Percentiles rank a stretch among this genome's conserved stretches.
phyloP scores from a whole-genome alignment of 495 filamentous ascomycete genomes.

The Hyaloscypha bicolor region DNA sequence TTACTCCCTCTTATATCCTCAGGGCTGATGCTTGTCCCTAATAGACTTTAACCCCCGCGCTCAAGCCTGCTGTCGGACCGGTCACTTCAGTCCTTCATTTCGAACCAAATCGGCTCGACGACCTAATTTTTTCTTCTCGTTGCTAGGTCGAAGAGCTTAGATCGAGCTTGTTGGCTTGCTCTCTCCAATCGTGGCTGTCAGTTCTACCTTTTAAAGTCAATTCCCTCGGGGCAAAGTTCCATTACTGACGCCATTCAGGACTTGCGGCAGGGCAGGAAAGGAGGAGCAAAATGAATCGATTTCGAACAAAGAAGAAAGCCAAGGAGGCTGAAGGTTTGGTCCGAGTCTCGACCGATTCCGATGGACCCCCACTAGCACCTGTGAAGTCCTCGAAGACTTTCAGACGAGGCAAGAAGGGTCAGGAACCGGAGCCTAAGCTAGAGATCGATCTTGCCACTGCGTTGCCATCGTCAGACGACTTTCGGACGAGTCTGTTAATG shows the following conservation, averaged over 20 bases:
- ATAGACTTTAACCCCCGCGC: constrained; percentile 14
- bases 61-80: background rate
- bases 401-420: constrained; percentile 57
- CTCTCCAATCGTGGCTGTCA: constrained; percentile 24
- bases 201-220: background rate
- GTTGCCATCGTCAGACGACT: constrained; percentile 83
- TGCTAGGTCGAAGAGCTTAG: constrained; percentile 23
- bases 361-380: constrained; percentile 42
- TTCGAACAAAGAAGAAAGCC: constrained; percentile 69
- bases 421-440: constrained; percentile 56
- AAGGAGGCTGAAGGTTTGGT: constrained; percentile 54
- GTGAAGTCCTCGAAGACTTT: constrained; percentile 58
- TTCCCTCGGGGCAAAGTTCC: background rate
- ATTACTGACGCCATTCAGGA: background rate
- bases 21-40: constrained; percentile 28
- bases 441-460: constrained; percentile 73
- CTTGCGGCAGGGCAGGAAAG: background rate
- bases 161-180: constrained; percentile 31
- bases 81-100: constrained; percentile 19
- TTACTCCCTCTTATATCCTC: constrained; percentile 13
- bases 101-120: constrained; percentile 2
- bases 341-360: constrained; percentile 53
- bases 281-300: constrained; percentile 64
- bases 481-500: constrained; percentile 97
- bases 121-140: background rate